Base-by-base conservation (phyloP, 148 eudicot species). In the Polygonum maritimum region DNA sequence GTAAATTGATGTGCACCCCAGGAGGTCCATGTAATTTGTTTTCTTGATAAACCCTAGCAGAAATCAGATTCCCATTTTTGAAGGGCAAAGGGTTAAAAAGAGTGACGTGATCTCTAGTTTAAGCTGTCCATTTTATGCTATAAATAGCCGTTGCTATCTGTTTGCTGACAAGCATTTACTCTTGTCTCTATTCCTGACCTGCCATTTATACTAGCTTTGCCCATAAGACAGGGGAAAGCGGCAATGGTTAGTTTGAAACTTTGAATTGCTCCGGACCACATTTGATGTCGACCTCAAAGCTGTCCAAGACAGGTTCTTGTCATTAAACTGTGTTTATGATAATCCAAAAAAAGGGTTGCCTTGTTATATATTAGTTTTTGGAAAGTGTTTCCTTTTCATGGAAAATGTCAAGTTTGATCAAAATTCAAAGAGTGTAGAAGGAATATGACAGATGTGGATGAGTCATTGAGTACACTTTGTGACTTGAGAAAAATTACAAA, bases 131-230 rank as follows among this genome's bases (percentile, higher is more conserved):
- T 33, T 26, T 67, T 12, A 18, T 12, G 38, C 13, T 63, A 33
- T 35, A 14, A 63, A 14, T 63, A 35, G 70, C 71, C 36, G 44
- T 67, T 38, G 71, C 44, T 67, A 67, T 67, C 71, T 35, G 71
- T 67, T 67, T 67, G 44, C 71, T 36, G 71, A 67, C 71, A 36
- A 67, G 71, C 71, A 67, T 67, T 67, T 67, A 67, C 71, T 67
- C 71, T 36, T 35, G 71, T 45, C 38, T 36, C 44, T 33, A 40
- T 5, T 63, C 8, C 70, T 63, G 70, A 67, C 71, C 3, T 36
- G 44, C 16, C 71, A 67, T 67, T 67, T 67, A 67, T 35, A 16
- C 36, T 26, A 26, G 31, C 31, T 26, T 41, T 54, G 71, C 71
- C 71, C 71, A 16, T 67, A 67, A 19, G 71, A 16, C 2, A 1